These are phyloP conservation scores for Septoria linicola DNA, from an alignment of 2,329 filamentous ascomycete genomes.

Conservation along the genomic window DNA sequence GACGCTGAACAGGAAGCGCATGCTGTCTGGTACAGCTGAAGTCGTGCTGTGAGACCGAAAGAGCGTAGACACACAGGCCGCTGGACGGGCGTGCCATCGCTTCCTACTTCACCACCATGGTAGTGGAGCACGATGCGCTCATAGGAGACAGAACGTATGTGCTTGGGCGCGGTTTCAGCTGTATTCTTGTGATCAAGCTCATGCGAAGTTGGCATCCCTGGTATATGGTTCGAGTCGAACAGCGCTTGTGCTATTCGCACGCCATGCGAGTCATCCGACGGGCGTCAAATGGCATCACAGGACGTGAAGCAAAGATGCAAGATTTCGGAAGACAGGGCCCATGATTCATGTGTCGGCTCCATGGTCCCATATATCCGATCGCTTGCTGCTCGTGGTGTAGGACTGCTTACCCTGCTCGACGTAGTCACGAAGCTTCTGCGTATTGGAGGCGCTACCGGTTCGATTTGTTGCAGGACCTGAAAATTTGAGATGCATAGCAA, in stretches of 20 bases:
- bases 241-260: neutral
- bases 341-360: neutral
- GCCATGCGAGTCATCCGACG: neutral
- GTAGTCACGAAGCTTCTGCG: too few relatives aligned
- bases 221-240: neutral
- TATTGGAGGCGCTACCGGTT: too few relatives aligned
- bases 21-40: neutral
- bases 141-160: constrained; percentile 1
- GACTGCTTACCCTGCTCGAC: too few relatives aligned
- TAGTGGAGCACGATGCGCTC: constrained; percentile 9
- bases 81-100: neutral
- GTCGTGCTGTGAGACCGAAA: neutral
- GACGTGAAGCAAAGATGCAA: neutral
- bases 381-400: neutral
- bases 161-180: neutral
- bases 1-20: neutral
- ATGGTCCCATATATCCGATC: neutral
- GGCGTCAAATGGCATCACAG: constrained; percentile 1
- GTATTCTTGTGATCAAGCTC: neutral
- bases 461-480: too few relatives aligned
- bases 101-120: constrained; percentile 2
- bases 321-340: neutral
- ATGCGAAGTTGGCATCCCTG: constrained; percentile 6
- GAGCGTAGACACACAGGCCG: neutral
- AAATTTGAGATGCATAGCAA: too few relatives aligned